Percentiles rank a stretch among this genome's conserved stretches.
Conservation (phyloP, 331 rosid species). For the Stylosanthes scabra region DNA sequence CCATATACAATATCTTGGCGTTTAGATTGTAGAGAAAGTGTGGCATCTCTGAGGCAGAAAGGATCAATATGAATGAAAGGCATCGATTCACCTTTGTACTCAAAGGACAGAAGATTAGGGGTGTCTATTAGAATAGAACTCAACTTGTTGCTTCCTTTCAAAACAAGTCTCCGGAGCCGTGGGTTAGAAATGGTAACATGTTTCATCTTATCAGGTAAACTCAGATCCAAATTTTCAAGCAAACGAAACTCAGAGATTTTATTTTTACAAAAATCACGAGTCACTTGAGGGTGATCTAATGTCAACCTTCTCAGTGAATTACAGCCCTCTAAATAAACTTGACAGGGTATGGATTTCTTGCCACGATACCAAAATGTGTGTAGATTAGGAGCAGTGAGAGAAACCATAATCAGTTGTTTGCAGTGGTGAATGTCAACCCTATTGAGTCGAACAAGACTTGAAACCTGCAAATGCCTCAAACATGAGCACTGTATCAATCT, state of each 20-base stretch:
- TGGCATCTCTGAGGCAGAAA: constrained; percentile 47
- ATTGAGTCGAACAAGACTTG: constrained; percentile 42
- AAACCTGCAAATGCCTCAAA: constrained; percentile 46
- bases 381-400: constrained; percentile 53
- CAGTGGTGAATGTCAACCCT: constrained; percentile 59
- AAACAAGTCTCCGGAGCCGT: constrained; percentile 44
- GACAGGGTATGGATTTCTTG: constrained; percentile 42
- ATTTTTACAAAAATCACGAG: constrained; percentile 44
- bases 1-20: background rate
- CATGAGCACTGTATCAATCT: constrained; percentile 53
- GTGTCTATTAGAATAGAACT: constrained; percentile 18
- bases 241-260: constrained; percentile 45
- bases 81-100: constrained; percentile 54
- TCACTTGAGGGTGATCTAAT: constrained; percentile 53
- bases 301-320: constrained; percentile 61
- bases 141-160: constrained; percentile 59
- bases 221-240: constrained; percentile 61
- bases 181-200: constrained; percentile 40
- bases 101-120: constrained; percentile 60
- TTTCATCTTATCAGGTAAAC: constrained; percentile 31
- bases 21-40: constrained; percentile 45
- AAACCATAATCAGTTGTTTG: constrained; percentile 36
- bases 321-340: constrained; percentile 51
- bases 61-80: constrained; percentile 32
- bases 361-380: constrained; percentile 64